A percentile compares a stretch with the other conserved stretches of the same genome.
Evolutionary conservation across 257 asterid species (phyloP).

Genomic region (Solanum habrochaites): DNA sequence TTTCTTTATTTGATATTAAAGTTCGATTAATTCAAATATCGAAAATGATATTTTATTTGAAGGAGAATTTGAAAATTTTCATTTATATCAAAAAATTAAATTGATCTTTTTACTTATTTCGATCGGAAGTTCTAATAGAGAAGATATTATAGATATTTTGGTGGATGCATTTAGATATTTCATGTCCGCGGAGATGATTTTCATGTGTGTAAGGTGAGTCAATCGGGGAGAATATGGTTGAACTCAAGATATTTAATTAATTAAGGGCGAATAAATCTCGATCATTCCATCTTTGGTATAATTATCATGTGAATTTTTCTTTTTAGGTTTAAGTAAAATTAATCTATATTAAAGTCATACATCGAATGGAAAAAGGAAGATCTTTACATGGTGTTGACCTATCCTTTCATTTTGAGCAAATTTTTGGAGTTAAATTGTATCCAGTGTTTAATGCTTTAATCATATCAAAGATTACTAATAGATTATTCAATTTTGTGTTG

Average conservation of each 20-base stretch:
- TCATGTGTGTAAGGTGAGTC: not conserved
- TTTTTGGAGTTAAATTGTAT: too few relatives aligned
- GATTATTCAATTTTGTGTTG: too few relatives aligned
- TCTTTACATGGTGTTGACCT: too few relatives aligned
- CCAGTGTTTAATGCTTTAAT: too few relatives aligned
- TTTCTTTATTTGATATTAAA: not conserved
- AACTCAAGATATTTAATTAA: not conserved
- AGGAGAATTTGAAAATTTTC: accelerated
- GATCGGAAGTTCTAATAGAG: not conserved
- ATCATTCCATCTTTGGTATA: not conserved
- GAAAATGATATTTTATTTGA: too few relatives aligned
- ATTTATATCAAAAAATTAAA: not conserved
- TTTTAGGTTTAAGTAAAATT: not conserved
- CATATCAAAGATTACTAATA: too few relatives aligned
- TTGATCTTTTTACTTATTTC: not conserved
- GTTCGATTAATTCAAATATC: not conserved
- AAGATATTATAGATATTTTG: not conserved
- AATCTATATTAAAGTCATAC: not conserved
- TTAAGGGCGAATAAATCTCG: not conserved
- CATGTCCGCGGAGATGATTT: not conserved
- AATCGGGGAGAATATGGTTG: not conserved
- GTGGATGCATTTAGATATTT: not conserved
- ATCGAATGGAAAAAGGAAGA: not conserved
- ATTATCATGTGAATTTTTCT: not conserved
- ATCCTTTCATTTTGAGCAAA: too few relatives aligned